Evolutionary conservation across 768 basidiomycete species (phyloP).

Genomic region (Mycena polygramma): DNA sequence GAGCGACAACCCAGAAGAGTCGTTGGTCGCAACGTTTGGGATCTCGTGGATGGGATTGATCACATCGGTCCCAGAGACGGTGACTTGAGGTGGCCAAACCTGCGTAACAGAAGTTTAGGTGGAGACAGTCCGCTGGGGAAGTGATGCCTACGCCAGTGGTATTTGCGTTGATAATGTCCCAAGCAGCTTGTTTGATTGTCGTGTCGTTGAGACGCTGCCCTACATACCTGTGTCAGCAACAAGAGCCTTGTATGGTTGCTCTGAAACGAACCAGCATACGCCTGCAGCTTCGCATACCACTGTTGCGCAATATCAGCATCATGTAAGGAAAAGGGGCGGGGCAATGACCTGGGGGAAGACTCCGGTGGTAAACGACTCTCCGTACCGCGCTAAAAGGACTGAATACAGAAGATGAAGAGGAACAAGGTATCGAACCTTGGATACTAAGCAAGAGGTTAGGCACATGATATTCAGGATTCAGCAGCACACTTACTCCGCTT

Average conservation of each 20-base stretch:
- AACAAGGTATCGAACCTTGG: conserved; percentile 27
- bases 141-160: conserved; percentile 44
- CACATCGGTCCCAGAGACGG: conserved; percentile 59
- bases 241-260: background rate
- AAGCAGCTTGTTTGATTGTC: conserved; percentile 50
- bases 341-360: conserved; percentile 46
- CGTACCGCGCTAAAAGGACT: conserved; percentile 44
- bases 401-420: no score
- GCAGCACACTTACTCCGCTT: conserved; percentile 47
- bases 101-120: no score
- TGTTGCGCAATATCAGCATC: conserved; percentile 20
- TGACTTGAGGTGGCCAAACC: conserved; percentile 50
- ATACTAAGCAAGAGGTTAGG: conserved; percentile 40
- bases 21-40: conserved; percentile 52
- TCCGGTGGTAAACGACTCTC: conserved; percentile 49
- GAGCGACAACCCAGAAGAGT: conserved; percentile 49
- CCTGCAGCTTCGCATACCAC: conserved; percentile 55
- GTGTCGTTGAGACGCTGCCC: conserved; percentile 49
- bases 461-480: background rate
- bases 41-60: conserved; percentile 62
- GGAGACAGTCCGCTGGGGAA: no score
- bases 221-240: no score
- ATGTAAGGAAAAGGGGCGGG: background rate
- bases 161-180: conserved; percentile 48
- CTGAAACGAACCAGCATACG: conserved; percentile 47